phyloP scores from a whole-genome alignment of 306 rosid species.

The Rubus idaeus region DNA sequence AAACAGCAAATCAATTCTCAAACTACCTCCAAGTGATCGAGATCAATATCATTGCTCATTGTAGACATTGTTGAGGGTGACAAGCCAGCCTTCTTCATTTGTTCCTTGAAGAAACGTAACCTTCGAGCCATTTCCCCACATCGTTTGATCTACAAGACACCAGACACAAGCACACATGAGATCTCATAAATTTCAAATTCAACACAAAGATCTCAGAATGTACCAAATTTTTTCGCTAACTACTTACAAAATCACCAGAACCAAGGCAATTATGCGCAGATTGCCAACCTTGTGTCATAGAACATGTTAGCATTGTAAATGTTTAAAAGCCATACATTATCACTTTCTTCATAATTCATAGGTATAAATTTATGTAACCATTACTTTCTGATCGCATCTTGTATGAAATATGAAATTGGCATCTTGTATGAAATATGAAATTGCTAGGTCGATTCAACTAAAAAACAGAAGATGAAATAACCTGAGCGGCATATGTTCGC shows the following conservation, averaged over 20 bases:
- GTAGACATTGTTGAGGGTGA: conserved; percentile 38
- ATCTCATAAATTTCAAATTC: conserved; percentile 2
- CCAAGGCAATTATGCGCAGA: background rate
- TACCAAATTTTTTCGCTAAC: background rate
- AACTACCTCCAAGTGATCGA: conserved; percentile 77
- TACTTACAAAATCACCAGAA: background rate
- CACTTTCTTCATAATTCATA: no score
- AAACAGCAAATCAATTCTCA: conserved; percentile 4
- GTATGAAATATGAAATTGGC: background rate
- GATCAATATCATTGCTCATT: conserved; percentile 34
- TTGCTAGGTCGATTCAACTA: background rate
- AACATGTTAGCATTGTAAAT: no score
- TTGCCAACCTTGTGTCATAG: background rate
- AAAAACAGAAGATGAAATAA: conserved; percentile 10
- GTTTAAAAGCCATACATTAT: no score
- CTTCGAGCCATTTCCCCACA: conserved; percentile 82
- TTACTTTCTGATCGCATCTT: background rate
- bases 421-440: background rate
- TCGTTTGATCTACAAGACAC: conserved; percentile 53
- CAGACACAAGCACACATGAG: background rate
- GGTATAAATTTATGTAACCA: no score
- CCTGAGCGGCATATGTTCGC: conserved; percentile 82
- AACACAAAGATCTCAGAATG: background rate
- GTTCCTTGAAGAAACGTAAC: conserved; percentile 70
- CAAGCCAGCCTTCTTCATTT: conserved; percentile 64